Evolutionary conservation across 306 rosid species (phyloP).

Genomic region (Citrullus mucosospermus): DNA sequence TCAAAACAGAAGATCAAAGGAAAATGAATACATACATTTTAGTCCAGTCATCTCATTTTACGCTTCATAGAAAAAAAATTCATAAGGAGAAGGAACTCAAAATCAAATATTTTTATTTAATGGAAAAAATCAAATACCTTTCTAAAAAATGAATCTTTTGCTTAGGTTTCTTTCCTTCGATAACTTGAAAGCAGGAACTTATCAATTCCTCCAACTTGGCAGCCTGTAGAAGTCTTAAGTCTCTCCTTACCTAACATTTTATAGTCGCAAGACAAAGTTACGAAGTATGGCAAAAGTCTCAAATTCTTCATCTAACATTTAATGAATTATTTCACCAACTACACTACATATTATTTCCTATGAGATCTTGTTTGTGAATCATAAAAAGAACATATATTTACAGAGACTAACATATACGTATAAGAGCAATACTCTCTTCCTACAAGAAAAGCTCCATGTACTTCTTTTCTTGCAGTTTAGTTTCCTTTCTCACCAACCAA

Average conservation of each 20-base stretch:
- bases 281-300: neutral
- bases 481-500: neutral
- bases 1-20: neutral
- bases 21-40: neutral
- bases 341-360: neutral
- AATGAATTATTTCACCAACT: neutral
- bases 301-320: neutral
- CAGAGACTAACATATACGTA: neutral
- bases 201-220: conserved; percentile 60
- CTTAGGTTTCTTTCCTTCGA: conserved; percentile 57
- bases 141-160: conserved; percentile 70
- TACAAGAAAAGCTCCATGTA: neutral
- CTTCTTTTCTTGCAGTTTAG: neutral
- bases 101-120: no score
- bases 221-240: conserved; percentile 47
- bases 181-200: conserved; percentile 47
- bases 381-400: neutral
- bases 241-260: conserved; percentile 58
- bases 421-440: neutral
- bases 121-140: conserved; percentile 27
- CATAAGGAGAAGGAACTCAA: neutral
- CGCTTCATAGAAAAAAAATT: neutral
- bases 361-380: neutral
- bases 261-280: neutral
- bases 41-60: neutral